Base-by-base conservation (phyloP, 1,284 basidiomycete genomes). In the Cryptococcus depauperatus region DNA sequence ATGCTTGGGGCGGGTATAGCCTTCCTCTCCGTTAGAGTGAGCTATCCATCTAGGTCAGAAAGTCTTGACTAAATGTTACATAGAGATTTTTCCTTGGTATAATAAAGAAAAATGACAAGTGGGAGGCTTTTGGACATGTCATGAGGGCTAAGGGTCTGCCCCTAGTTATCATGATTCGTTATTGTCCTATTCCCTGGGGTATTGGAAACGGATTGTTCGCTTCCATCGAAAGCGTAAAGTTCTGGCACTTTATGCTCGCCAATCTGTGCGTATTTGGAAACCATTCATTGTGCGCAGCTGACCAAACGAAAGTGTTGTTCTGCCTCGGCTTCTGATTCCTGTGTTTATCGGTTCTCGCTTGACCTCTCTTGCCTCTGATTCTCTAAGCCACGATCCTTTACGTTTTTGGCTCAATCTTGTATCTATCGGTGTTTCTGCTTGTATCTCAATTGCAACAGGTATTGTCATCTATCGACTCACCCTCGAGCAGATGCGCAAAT, bases 311-410 rank as follows among this genome's bases (percentile, higher is more conserved):
- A 68, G 65, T 9, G 35, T 54, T 1, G 58, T 62, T 37, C 51
- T 58, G 37, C 67, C 67, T 27, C 59, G 62, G 13, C 59, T 70
- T 5, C 41, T 65, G 37, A 61, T 71, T 21, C 62, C 65, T 10
- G 62, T 71, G 8, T 70, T 71, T 48, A 68, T 71, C 34, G 69
- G 69, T 35, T 67, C 66, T 18, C 58, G 69, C 6, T 59, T 71
- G 22, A 58, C 52, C 16, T 67, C 64, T 9, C 53, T 71, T 16
- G 52, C 62, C 8, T 59, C 59, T 39, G 59, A 54, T 14, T 47
- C 46, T 18, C 46, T 50, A 4, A 40, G 49, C 14, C 45, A 52
- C 30, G 64, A 67, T 35, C 61, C 64, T 5, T 44, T 67, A 10
- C 57, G 56, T 37, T 64, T 64, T 50, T 70, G 67, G 66, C 54